These are phyloP conservation scores for Mycena metata DNA, from an alignment of 768 basidiomycete genomes.

Conservation along the genomic window DNA sequence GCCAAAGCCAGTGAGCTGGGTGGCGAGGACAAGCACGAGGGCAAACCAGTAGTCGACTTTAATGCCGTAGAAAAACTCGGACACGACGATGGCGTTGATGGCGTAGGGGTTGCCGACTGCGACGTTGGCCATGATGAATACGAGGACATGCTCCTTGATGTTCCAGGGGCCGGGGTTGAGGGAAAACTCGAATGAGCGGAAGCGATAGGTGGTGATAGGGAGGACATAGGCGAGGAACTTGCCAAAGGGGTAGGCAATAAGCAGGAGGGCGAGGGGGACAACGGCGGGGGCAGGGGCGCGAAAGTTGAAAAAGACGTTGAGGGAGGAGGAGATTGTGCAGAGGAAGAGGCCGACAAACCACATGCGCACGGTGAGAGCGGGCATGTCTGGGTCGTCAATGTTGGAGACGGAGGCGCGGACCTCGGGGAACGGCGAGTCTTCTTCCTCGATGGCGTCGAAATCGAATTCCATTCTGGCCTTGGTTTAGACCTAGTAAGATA, in stretches of 20 bases:
- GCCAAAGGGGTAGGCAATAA: conserved; percentile 91
- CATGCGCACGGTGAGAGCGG: conserved; percentile 91
- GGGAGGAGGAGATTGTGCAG: conserved; percentile 71
- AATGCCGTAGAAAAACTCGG: conserved; percentile 80
- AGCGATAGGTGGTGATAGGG: conserved; percentile 83
- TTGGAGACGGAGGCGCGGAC: conserved; percentile 97
- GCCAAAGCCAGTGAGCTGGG: conserved; percentile 94
- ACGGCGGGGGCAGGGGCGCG: conserved; percentile 90
- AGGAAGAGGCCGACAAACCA: conserved; percentile 88
- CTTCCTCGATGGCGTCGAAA: conserved; percentile 87
- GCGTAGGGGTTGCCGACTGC: conserved; percentile 82
- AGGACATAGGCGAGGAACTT: conserved; percentile 87
- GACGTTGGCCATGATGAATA: conserved; percentile 95
- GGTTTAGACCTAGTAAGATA: conserved; percentile 33
- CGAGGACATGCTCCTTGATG: conserved; percentile 95
- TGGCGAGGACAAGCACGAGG: conserved; percentile 85
- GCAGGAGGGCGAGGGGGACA: conserved; percentile 85
- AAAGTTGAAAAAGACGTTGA: conserved; percentile 97
- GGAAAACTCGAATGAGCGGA: conserved; percentile 76
- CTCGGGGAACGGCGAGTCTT: conserved; percentile 97
- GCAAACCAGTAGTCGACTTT: conserved; percentile 85
- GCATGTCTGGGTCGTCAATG: conserved; percentile 99
- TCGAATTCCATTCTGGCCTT: conserved; percentile 90
- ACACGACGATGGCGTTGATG: conserved; percentile 89
- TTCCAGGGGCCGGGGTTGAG: conserved; percentile 98